phyloP scores from a whole-genome alignment of 1,284 basidiomycete genomes.

The Rhodotorula sp. region DNA sequence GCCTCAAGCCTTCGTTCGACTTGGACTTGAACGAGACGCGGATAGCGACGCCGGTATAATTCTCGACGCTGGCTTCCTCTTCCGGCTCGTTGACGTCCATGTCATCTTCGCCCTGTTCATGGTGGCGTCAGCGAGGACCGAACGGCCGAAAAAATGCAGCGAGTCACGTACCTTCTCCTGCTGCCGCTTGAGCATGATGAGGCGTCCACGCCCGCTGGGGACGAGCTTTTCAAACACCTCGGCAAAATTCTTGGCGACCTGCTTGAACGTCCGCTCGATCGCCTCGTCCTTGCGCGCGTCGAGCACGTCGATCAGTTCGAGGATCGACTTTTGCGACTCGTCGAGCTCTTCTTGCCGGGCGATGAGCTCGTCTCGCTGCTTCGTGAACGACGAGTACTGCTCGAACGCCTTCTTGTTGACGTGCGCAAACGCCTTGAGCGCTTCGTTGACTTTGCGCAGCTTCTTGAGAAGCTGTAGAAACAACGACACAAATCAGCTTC shows the following conservation, averaged over 20 bases:
- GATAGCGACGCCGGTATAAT: slow-evolving; percentile 95
- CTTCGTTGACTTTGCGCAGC: slow-evolving; percentile 85
- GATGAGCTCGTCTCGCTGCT: slow-evolving; percentile 88
- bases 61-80: slow-evolving; percentile 74
- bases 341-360: slow-evolving; percentile 86
- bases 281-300: slow-evolving; percentile 98
- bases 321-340: slow-evolving; percentile 80
- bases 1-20: slow-evolving; percentile 89
- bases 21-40: slow-evolving; percentile 99
- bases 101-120: slow-evolving; percentile 50
- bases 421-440: slow-evolving; percentile 91
- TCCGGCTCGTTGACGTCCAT: slow-evolving; percentile 50
- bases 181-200: slow-evolving; percentile 87
- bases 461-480: slow-evolving; percentile 74
- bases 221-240: slow-evolving; percentile 98
- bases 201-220: slow-evolving; percentile 81
- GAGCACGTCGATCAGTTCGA: slow-evolving; percentile 90
- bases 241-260: slow-evolving; percentile 94
- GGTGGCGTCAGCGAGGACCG: no score
- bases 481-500: background rate
- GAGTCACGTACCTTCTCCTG: slow-evolving; percentile 59
- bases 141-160: background rate
- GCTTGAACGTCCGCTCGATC: slow-evolving; percentile 96
- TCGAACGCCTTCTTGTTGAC: slow-evolving; percentile 99
- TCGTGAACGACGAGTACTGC: slow-evolving; percentile 96